Base-by-base conservation (phyloP, 345 rosid genomes). In the Erysimum cheiranthoides region DNA sequence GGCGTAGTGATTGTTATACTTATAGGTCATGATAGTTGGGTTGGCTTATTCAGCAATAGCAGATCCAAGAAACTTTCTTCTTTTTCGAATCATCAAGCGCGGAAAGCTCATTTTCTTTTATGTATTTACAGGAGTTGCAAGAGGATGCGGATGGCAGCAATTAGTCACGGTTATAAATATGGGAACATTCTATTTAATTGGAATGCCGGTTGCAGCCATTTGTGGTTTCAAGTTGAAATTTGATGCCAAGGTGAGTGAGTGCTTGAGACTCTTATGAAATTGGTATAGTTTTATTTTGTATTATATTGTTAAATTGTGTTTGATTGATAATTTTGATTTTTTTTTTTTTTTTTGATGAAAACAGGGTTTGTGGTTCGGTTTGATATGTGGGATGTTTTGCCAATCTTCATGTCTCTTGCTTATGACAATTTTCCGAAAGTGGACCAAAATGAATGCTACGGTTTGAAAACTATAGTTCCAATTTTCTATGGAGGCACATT, bases 141-240 rank as follows among this genome's bases (percentile, higher is more conserved):
- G 93, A 79, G 97, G 94, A 39, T 84, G 94, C 6, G 97, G 93
- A 12, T 90, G 94, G 94, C 93, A 93, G 66, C 86, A 74, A 2
- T 42, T 87, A 61, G 98, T 78, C 7, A 82, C 84, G 2, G 65
- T 68, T 58, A 85, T 70, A n/a, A 90, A 91, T 66, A 68, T 91
- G 25, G 84, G 71, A 16, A 80, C 90, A n/a, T 86, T 84, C 18
- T 89, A 81, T 71, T 17, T 75, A 0, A 73, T 87, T 36, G 93
- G 89, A 47, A 66, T 86, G 80, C 91, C 88, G 0, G 56, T 86
- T 14, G 84, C 88, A 1, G 59, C 30, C 5, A 34, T 90, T 12
- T 85, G 86, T 16, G 90, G 85, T 35, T 87, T 93, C 70, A 84
- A 86, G 81, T 73, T 83, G 34, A 80, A 84, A 28, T 75, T 86